Percentiles rank a stretch among this genome's conserved stretches.
phyloP scores from a whole-genome alignment of 2,329 filamentous ascomycete genomes.

The Aspergillus sp. region DNA sequence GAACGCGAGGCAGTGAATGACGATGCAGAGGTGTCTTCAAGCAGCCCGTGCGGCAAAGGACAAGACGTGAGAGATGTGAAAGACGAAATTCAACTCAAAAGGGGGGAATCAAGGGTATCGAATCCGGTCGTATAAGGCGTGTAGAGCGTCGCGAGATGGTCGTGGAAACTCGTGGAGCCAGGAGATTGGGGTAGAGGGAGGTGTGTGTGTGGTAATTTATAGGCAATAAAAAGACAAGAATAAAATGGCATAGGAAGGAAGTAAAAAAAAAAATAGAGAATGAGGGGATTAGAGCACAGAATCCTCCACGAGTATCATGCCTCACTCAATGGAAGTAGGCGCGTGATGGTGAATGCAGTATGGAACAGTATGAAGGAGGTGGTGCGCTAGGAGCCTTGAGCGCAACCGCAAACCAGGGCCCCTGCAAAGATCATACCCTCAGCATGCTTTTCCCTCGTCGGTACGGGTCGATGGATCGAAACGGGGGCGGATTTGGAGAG shows the following conservation, averaged over 20 bases:
- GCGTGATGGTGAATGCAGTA: slow-evolving; percentile 12
- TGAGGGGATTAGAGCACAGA: slow-evolving; percentile 18
- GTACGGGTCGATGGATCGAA: slow-evolving; percentile 13
- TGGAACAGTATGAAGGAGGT: slow-evolving; percentile 17
- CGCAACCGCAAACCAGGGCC: slow-evolving; percentile 39
- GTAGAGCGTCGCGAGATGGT: slow-evolving; percentile 31
- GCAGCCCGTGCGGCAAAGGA: not conserved
- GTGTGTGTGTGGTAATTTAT: slow-evolving; percentile 11
- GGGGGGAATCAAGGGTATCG: slow-evolving; percentile 15
- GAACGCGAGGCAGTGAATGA: slow-evolving; percentile 6
- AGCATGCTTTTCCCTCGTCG: slow-evolving; percentile 29
- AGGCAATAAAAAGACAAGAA: slow-evolving; percentile 13
- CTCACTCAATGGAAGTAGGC: slow-evolving; percentile 9
- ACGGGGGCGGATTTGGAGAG: slow-evolving; percentile 10
- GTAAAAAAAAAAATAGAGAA: slow-evolving; percentile 11
- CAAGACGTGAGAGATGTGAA: not conserved
- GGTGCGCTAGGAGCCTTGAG: slow-evolving; percentile 28
- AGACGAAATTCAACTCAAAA: not conserved
- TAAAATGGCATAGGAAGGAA: slow-evolving; percentile 10
- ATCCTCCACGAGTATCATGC: slow-evolving; percentile 27
- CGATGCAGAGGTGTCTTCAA: slow-evolving; percentile 2
- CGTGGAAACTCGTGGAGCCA: slow-evolving; percentile 32
- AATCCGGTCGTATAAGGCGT: slow-evolving; percentile 32
- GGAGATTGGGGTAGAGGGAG: slow-evolving; percentile 9
- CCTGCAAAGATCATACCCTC: slow-evolving; percentile 39